phyloP scores from a whole-genome alignment of 2,329 filamentous ascomycete genomes.

The Fusarium denticulatum region DNA sequence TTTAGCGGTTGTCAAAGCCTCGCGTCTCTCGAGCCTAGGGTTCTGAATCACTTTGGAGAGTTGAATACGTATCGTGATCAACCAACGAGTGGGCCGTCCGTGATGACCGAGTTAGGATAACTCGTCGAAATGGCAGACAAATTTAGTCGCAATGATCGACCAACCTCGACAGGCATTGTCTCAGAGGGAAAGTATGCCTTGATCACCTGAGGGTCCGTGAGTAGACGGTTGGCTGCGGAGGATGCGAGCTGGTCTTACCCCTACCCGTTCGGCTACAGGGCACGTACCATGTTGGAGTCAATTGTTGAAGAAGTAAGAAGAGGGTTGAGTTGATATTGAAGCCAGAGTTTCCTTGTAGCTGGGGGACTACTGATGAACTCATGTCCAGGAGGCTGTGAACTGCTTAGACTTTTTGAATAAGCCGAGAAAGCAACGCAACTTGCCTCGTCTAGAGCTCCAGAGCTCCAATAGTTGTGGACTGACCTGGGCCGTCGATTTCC shows the following conservation, averaged over 20 bases:
- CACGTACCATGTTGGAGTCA: conserved; percentile 21
- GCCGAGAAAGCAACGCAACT: neutral
- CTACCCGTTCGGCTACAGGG: conserved; percentile 29
- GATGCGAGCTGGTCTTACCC: conserved; percentile 31
- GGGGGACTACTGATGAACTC: neutral
- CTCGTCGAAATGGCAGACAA: conserved; percentile 20
- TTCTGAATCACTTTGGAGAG: neutral
- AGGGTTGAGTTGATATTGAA: neutral
- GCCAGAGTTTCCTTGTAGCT: neutral
- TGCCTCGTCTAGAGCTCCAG: neutral
- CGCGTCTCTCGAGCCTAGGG: neutral
- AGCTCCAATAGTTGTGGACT: conserved; percentile 8
- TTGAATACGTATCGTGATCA: neutral
- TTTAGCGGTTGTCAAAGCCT: neutral
- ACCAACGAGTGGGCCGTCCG: conserved; percentile 15
- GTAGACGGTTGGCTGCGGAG: conserved; percentile 33
- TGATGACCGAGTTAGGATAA: conserved; percentile 16
- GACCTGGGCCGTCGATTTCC: conserved; percentile 31
- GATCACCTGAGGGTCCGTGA: conserved; percentile 40
- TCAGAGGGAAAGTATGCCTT: conserved; percentile 33
- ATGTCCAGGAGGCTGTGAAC: neutral
- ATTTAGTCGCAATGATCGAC: conserved; percentile 39
- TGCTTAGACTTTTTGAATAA: neutral
- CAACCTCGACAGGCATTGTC: conserved; percentile 39
- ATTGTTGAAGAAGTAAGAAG: conserved; percentile 30